phyloP scores from a whole-genome alignment of 495 filamentous ascomycete genomes.

The Hyaloscypha hepaticicola region DNA sequence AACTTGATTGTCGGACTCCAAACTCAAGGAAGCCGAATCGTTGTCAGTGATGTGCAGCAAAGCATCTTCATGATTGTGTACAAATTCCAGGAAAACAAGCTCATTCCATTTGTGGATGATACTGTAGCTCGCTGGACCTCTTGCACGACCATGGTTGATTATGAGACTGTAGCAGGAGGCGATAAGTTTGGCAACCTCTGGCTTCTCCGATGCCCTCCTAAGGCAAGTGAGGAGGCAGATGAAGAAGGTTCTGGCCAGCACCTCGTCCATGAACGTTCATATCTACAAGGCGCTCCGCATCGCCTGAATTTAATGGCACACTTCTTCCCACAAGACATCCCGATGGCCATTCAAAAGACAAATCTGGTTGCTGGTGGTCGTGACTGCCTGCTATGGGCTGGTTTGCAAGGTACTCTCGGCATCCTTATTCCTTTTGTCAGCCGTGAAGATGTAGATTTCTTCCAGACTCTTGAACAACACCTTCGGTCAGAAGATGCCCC shows the following conservation, averaged over 20 bases:
- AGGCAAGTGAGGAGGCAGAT: conserved; percentile 83
- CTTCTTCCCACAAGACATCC: conserved; percentile 88
- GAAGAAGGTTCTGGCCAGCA: conserved; percentile 90
- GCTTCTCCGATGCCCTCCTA: conserved; percentile 83
- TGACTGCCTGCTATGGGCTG: conserved; percentile 89
- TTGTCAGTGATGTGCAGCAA: conserved; percentile 89
- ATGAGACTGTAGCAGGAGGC: conserved; percentile 91
- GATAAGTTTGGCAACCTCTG: conserved; percentile 98
- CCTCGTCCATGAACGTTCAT: conserved; percentile 81
- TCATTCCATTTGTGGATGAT: conserved; percentile 93
- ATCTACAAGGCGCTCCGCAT: conserved; percentile 85
- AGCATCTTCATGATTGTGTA: conserved; percentile 90
- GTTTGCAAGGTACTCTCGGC: conserved; percentile 90
- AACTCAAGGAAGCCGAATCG: conserved; percentile 87
- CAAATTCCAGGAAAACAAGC: conserved; percentile 84
- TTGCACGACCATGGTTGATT: conserved; percentile 89
- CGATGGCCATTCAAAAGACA: conserved; percentile 85
- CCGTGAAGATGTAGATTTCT: conserved; percentile 95
- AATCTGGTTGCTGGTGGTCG: conserved; percentile 88
- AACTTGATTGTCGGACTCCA: conserved; percentile 83
- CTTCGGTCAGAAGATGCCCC: conserved; percentile 81
- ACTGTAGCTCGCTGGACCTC: conserved; percentile 85
- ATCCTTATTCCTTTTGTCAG: conserved; percentile 86
- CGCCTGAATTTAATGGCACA: conserved; percentile 81
- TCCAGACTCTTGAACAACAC: conserved; percentile 87